These are phyloP conservation scores for Mycena filopes DNA, from an alignment of 768 basidiomycete genomes.

Conservation along the genomic window DNA sequence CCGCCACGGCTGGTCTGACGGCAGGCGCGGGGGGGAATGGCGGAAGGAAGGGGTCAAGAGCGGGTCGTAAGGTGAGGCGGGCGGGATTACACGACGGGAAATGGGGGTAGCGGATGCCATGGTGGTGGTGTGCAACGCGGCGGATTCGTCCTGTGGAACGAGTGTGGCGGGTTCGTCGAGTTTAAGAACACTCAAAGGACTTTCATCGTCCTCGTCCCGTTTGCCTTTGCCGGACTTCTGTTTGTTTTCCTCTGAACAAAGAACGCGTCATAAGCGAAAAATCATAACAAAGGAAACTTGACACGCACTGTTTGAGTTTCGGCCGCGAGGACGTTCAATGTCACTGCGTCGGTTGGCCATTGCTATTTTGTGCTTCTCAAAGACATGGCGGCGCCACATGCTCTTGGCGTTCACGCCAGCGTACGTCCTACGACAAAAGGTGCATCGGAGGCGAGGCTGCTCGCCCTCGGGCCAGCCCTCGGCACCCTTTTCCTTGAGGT, in stretches of 20 bases:
- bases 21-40: constrained; percentile 78
- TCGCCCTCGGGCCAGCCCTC: constrained; percentile 86
- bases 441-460: constrained; percentile 83
- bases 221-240: constrained; percentile 18
- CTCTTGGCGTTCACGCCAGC: constrained; percentile 91
- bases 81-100: constrained; percentile 49
- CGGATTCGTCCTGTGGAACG: constrained; percentile 39
- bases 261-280: constrained; percentile 34
- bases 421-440: constrained; percentile 86
- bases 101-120: constrained; percentile 47
- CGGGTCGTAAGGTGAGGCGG: constrained; percentile 82
- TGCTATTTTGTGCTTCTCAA: constrained; percentile 90
- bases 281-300: constrained; percentile 1
- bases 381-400: constrained; percentile 91
- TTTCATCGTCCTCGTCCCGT: constrained; percentile 24
- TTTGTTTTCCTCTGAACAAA: constrained; percentile 65
- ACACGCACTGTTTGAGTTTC: constrained; percentile 72
- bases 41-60: constrained; percentile 79
- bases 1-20: constrained; percentile 85
- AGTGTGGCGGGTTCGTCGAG: constrained; percentile 26
- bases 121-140: constrained; percentile 48
- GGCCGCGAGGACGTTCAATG: constrained; percentile 69
- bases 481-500: constrained; percentile 71
- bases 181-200: constrained; percentile 21
- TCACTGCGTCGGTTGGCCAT: constrained; percentile 88